phyloP scores from a whole-genome alignment of 1,139 yeast species.

The Kluyveromyces marxianus region DNA sequence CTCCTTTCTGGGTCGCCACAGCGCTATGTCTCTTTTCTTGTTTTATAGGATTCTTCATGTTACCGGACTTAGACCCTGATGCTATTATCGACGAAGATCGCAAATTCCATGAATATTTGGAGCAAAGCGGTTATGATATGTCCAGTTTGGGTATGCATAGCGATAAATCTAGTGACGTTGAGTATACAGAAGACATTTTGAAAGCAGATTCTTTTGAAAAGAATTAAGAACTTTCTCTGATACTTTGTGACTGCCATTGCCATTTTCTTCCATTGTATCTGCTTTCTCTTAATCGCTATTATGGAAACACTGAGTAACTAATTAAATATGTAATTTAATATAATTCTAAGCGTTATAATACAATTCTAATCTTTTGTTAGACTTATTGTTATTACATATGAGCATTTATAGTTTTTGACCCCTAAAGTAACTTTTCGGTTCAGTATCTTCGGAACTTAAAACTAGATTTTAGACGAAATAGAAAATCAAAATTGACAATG shows the following conservation, averaged over 20 bases:
- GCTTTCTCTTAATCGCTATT: no score
- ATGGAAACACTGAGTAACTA: no score
- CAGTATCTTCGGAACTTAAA: no score
- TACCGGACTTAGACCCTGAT: constrained; percentile 79
- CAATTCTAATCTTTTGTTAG: no score
- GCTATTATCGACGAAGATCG: constrained; percentile 74
- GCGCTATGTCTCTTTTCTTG: constrained; percentile 71
- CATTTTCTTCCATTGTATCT: no score
- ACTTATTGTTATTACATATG: no score
- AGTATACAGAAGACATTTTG: neutral
- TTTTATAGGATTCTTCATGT: constrained; percentile 55
- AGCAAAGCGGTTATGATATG: constrained; percentile 51
- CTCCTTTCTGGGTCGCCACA: constrained; percentile 79
- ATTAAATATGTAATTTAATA: no score
- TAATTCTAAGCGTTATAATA: no score
- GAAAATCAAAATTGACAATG: no score
- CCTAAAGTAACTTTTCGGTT: no score
- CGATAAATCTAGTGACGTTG: neutral
- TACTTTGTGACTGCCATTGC: neutral
- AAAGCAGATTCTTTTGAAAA: constrained; percentile 1
- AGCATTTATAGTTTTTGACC: no score
- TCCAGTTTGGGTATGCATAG: constrained; percentile 25
- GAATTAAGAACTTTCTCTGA: neutral
- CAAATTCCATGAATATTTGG: constrained; percentile 58
- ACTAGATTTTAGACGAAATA: no score